These are phyloP conservation scores for Ophiostoma sp. DNA, from an alignment of 2,329 filamentous ascomycete species.

Conservation along the genomic window DNA sequence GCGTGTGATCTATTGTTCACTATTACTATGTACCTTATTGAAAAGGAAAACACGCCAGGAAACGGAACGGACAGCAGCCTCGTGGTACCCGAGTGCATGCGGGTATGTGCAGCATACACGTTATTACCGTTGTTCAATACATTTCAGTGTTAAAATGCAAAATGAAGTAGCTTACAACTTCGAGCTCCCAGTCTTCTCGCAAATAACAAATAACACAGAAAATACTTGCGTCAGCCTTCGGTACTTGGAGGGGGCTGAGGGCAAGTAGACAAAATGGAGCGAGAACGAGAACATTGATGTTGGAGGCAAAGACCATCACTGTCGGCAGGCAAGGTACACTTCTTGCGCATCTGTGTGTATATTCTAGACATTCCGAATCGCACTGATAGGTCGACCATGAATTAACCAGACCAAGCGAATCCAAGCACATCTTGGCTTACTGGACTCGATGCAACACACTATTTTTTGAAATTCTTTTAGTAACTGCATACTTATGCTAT, in stretches of 20 bases:
- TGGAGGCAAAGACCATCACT: not conserved
- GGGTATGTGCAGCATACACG: not conserved
- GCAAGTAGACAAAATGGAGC: slow-evolving; percentile 1
- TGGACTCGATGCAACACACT: not conserved
- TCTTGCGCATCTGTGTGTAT: not conserved
- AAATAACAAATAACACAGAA: not conserved
- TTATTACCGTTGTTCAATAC: not conserved
- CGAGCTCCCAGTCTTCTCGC: not conserved
- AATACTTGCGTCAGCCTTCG: slow-evolving; percentile 19
- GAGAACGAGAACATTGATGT: not conserved
- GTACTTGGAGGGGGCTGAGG: slow-evolving; percentile 15
- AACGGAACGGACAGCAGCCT: not conserved
- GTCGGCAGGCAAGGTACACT: not conserved
- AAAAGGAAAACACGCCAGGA: not conserved
- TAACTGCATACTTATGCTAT: not conserved
- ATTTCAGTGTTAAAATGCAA: not conserved
- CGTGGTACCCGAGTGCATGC: not conserved
- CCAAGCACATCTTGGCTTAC: not conserved
- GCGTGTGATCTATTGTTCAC: not conserved
- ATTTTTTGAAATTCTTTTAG: not conserved
- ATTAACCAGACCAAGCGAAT: not conserved
- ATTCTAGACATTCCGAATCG: not conserved
- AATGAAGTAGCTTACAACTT: no score
- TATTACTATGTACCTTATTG: no score
- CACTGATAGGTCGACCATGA: not conserved